Evolutionary conservation across 1,139 yeast species (phyloP), one percentile per base, ranked within the genome.

Genomic region (Suzukiozyma palmioleophila): DNA sequence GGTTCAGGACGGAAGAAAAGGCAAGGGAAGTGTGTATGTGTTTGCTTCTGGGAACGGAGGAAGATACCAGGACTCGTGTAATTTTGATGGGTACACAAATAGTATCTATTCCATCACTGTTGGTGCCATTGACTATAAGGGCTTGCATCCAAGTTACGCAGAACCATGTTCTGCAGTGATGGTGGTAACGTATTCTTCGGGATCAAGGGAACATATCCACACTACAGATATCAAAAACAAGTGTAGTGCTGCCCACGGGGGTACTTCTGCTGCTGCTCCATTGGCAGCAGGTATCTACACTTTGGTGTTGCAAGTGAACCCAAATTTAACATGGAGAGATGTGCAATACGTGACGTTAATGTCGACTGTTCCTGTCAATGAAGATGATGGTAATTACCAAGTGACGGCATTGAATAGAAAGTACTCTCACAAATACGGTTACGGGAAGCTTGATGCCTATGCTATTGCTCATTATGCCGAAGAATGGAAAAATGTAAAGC

Each of bases 191-290:
- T 92, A 89, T 54, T 84, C 95, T 3, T 86, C 96, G 1, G 97
- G 97, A 1, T 81, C 92, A 3, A 87, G 87, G 24, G 96, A 88
- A 56, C 86, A 79, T 56, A 92, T 94, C 43, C 94, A 86, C 55
- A 87, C 98, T 7, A 87, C 97, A 2, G 97, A 92, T 59, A 76
- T 88, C 40, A 74, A 80, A 37, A 74, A 74, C n/a, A 60, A 64
- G 48, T 94, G 99, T 59, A 67, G 94, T 2, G 72, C 73, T 28
- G 59, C 53, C 25, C 98, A 94, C 61, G 96, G 97, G 8, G 99
- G 99, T 16, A 94, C 99, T 0, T 90, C 97, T 13, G 98, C 98
- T 0, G 97, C 98, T 13, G 98, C 98, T 0, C 99, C 99, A 0
- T 72, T 94, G 41, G 98, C 97, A 0, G 97, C 97, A 0, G 98